These are phyloP conservation scores for Asterionellopsis glacialis DNA, from an alignment of 108 stramenopile genomes.

Conservation along the genomic window DNA sequence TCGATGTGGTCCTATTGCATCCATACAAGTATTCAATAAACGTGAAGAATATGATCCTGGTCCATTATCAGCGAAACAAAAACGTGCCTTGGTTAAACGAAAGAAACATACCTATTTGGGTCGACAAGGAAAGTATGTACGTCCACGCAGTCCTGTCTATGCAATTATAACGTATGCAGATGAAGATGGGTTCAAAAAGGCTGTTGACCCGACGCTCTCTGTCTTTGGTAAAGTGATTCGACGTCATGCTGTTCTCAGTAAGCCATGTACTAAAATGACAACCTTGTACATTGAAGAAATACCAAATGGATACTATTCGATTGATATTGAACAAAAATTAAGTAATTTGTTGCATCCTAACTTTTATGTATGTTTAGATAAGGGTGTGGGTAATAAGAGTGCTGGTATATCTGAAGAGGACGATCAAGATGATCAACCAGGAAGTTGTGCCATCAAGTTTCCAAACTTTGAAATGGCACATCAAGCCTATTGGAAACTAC, in stretches of 20 bases:
- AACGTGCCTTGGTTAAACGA: slow-evolving; percentile 29
- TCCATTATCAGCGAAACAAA: slow-evolving; percentile 39
- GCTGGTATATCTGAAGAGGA: neutral
- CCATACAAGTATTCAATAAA: slow-evolving; percentile 61
- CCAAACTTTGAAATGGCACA: slow-evolving; percentile 55
- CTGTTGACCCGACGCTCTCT: slow-evolving; percentile 43
- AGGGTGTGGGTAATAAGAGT: neutral
- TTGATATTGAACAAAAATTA: slow-evolving; percentile 62
- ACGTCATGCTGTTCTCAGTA: slow-evolving; percentile 55
- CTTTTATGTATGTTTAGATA: slow-evolving; percentile 51
- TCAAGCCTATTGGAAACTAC: slow-evolving; percentile 46
- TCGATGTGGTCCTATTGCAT: slow-evolving; percentile 63
- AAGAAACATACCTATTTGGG: slow-evolving; percentile 15
- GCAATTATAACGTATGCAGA: slow-evolving; percentile 56
- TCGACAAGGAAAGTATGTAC: slow-evolving; percentile 19
- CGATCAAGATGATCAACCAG: slow-evolving; percentile 12
- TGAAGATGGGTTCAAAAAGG: slow-evolving; percentile 35
- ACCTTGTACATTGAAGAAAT: slow-evolving; percentile 69
- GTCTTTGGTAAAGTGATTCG: slow-evolving; percentile 80
- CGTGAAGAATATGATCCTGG: slow-evolving; percentile 77
- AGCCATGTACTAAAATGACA: slow-evolving; percentile 40
- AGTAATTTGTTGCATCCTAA: slow-evolving; percentile 48
- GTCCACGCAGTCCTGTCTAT: slow-evolving; percentile 74
- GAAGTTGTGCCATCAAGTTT: slow-evolving; percentile 65
- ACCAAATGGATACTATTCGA: slow-evolving; percentile 32